A percentile compares a stretch with the other conserved stretches of the same genome.
Evolutionary conservation across 805 yeast species (phyloP).

Genomic region (Metschnikowia drakensbergensis): DNA sequence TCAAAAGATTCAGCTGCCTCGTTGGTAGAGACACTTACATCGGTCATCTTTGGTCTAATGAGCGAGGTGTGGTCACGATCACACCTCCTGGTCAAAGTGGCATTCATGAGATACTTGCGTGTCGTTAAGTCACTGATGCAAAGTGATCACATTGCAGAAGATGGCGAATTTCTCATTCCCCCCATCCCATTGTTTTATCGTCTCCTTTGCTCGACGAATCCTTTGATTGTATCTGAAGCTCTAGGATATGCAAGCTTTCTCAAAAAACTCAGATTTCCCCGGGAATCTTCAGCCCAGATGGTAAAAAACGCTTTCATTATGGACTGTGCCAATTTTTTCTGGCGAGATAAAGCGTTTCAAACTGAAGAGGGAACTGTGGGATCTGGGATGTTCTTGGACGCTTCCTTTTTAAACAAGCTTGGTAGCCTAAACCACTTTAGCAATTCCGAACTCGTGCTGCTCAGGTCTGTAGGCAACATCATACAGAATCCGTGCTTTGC

Average conservation of each 20-base stretch:
- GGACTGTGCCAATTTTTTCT: slow-evolving; percentile 52
- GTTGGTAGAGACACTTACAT: background rate
- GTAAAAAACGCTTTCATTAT: slow-evolving; percentile 49
- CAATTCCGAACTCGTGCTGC: slow-evolving; percentile 27
- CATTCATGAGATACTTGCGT: slow-evolving; percentile 24
- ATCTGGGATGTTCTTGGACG: slow-evolving; percentile 38
- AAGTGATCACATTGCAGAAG: background rate
- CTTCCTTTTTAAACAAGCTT: slow-evolving; percentile 29
- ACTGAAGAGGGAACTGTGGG: slow-evolving; percentile 29
- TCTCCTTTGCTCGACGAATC: slow-evolving; percentile 39
- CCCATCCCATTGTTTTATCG: slow-evolving; percentile 3
- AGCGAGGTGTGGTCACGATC: slow-evolving; percentile 2
- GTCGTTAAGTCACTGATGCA: background rate
- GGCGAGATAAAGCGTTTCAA: slow-evolving; percentile 54
- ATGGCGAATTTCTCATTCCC: background rate
- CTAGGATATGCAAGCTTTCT: slow-evolving; percentile 45
- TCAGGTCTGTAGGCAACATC: slow-evolving; percentile 36
- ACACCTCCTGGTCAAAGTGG: slow-evolving; percentile 9
- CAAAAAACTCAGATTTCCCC: slow-evolving; percentile 29
- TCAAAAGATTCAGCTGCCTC: background rate
- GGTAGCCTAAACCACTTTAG: slow-evolving; percentile 29
- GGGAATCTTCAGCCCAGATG: slow-evolving; percentile 21
- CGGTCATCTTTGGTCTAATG: background rate
- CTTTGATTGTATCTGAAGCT: slow-evolving; percentile 42
- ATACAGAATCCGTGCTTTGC: slow-evolving; percentile 53